Conservation (phyloP, 176 grass and related monocot species). For the Bromus sterilis region DNA sequence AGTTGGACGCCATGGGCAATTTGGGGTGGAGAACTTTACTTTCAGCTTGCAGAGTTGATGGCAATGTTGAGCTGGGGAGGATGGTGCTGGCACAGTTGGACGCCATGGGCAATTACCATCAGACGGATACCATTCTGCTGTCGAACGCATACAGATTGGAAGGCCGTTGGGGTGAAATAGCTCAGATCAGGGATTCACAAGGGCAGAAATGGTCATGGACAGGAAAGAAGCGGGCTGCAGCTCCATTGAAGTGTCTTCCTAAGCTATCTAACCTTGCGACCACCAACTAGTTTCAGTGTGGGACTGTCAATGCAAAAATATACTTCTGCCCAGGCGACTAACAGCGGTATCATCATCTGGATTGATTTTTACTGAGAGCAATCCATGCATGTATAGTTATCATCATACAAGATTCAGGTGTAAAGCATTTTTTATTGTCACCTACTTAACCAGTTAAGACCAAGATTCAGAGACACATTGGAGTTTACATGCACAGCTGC, state of each 20-base stretch:
- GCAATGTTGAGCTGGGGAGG: slow-evolving; percentile 39
- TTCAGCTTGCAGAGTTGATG: slow-evolving; percentile 58
- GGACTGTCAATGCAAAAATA: background rate
- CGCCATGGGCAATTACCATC: slow-evolving; percentile 35
- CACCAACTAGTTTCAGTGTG: background rate
- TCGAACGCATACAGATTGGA: slow-evolving; percentile 36
- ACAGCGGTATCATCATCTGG: background rate
- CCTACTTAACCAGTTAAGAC: background rate
- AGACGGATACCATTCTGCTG: slow-evolving; percentile 49
- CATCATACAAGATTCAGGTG: background rate
- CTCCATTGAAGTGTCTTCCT: slow-evolving; percentile 10
- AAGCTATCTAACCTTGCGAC: background rate
- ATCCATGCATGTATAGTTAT: slow-evolving; percentile 9
- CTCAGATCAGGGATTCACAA: slow-evolving; percentile 19
- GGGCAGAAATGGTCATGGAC: background rate
- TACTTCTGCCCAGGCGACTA: background rate
- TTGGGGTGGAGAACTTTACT: slow-evolving; percentile 55
- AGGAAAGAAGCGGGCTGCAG: slow-evolving; percentile 54
- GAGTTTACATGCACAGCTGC: background rate
- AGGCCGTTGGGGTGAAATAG: slow-evolving; percentile 35
- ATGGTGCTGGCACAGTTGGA: slow-evolving; percentile 15
- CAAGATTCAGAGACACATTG: background rate
- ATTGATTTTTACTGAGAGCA: background rate
- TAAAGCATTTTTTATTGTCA: background rate
- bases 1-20: slow-evolving; percentile 23